Conservation (phyloP, 768 basidiomycete genomes). For the Trametes coccinea region DNA sequence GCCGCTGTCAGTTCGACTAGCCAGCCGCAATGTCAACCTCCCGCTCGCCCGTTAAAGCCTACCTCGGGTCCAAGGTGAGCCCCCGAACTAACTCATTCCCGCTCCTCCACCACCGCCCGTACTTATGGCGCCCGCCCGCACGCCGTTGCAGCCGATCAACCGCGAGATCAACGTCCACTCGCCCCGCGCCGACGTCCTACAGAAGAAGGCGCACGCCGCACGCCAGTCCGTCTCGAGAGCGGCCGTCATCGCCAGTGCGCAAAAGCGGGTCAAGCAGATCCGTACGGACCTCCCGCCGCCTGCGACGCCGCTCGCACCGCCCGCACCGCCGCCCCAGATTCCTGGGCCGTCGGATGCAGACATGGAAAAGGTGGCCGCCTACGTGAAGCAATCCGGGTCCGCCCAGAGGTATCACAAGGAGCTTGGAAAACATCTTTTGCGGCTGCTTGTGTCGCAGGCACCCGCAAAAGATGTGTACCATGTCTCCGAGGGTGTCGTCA, state of each 20-base stretch:
- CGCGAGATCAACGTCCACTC: not conserved
- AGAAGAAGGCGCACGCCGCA: not conserved
- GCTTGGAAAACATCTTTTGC: too few species aligned
- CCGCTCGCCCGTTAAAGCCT: not conserved
- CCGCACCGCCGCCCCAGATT: not conserved
- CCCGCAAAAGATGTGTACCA: not conserved
- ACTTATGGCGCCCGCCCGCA: not conserved
- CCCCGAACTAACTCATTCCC: not conserved
- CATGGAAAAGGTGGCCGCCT: not conserved
- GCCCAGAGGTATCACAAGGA: too few species aligned
- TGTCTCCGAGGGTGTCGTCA: not conserved
- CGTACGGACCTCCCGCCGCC: not conserved
- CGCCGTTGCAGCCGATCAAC: not conserved
- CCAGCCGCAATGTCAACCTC: conserved; percentile 2
- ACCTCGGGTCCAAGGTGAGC: not conserved
- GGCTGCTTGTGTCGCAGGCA: too few species aligned
- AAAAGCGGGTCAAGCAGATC: not conserved
- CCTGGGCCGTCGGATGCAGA: not conserved
- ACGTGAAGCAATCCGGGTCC: not conserved
- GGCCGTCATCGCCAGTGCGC: not conserved
- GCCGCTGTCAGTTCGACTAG: not conserved
- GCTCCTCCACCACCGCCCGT: not conserved
- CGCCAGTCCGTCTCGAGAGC: not conserved
- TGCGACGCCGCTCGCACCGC: not conserved
- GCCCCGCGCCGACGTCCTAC: not conserved